Evolutionary conservation across 2,329 filamentous ascomycete genomes (phyloP).

Genomic region (Hypomyces perniciosus): DNA sequence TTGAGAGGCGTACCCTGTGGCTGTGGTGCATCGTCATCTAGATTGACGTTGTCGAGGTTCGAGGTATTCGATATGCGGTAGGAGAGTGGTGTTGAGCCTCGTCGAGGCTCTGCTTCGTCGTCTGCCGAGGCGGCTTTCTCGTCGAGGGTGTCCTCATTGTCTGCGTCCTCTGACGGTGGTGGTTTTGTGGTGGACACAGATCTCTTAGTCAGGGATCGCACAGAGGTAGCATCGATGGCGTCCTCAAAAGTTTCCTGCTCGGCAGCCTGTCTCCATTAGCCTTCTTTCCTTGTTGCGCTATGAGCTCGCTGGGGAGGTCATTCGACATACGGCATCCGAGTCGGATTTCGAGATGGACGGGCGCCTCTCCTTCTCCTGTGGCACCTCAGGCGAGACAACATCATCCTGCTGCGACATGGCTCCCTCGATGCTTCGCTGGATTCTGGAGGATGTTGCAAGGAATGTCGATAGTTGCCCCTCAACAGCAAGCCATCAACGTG

Average conservation of each 20-base stretch:
- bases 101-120: constrained; percentile 17
- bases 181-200: constrained; percentile 29
- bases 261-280: constrained; percentile 21
- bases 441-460: constrained; percentile 1
- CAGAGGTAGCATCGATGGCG: constrained; percentile 60
- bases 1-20: constrained; percentile 26
- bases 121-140: constrained; percentile 13
- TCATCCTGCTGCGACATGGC: constrained; percentile 32
- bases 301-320: constrained; percentile 9
- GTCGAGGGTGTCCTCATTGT: constrained; percentile 13
- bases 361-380: constrained; percentile 21
- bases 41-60: constrained; percentile 56
- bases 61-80: constrained; percentile 42
- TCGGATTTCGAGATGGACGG: constrained; percentile 27
- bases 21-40: constrained; percentile 51
- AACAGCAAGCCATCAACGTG: constrained; percentile 10
- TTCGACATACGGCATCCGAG: constrained; percentile 22
- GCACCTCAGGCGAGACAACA: constrained; percentile 20
- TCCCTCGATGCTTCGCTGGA: constrained; percentile 12
- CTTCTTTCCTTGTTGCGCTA: constrained; percentile 6
- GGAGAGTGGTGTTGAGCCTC: constrained; percentile 35
- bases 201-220: constrained; percentile 57
- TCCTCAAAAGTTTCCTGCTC: constrained; percentile 64
- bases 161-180: constrained; percentile 14
- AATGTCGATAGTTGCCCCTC: constrained; percentile 3